phyloP scores from a whole-genome alignment of 345 rosid genomes.

The Brassica cretica region DNA sequence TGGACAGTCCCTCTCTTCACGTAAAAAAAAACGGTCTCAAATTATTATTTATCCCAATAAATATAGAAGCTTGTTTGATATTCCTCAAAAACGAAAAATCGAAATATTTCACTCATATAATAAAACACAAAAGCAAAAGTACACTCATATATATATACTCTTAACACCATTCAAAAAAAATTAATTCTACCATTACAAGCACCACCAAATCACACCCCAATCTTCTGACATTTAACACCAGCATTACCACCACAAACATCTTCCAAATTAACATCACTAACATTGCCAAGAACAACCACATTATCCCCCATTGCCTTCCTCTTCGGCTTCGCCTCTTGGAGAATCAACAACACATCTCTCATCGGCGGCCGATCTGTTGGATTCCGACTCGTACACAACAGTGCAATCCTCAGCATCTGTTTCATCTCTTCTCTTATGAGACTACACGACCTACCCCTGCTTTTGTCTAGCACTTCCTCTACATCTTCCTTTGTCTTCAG shows the following conservation, averaged over 20 bases:
- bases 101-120: conserved; percentile 15
- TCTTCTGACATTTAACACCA: conserved; percentile 44
- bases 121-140: not conserved
- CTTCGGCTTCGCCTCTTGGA: conserved; percentile 89
- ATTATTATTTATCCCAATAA: not conserved
- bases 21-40: not conserved
- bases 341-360: conserved; percentile 94
- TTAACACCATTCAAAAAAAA: conserved; percentile 6
- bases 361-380: conserved; percentile 92
- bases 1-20: not conserved
- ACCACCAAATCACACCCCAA: conserved; percentile 40
- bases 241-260: conserved; percentile 30
- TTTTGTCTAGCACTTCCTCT: conserved; percentile 61
- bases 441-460: conserved; percentile 69
- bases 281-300: conserved; percentile 19
- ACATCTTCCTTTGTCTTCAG: conserved; percentile 67
- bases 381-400: conserved; percentile 76
- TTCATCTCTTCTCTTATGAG: conserved; percentile 85
- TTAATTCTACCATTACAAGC: conserved; percentile 11
- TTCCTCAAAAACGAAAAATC: not conserved
- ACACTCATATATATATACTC: conserved; percentile 31
- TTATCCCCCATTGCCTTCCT: conserved; percentile 56
- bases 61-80: not conserved
- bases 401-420: conserved; percentile 78
- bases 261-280: conserved; percentile 31